Evolutionary conservation across 352 stramenopile species (phyloP).

Genomic region (Globisporangium barbulae): DNA sequence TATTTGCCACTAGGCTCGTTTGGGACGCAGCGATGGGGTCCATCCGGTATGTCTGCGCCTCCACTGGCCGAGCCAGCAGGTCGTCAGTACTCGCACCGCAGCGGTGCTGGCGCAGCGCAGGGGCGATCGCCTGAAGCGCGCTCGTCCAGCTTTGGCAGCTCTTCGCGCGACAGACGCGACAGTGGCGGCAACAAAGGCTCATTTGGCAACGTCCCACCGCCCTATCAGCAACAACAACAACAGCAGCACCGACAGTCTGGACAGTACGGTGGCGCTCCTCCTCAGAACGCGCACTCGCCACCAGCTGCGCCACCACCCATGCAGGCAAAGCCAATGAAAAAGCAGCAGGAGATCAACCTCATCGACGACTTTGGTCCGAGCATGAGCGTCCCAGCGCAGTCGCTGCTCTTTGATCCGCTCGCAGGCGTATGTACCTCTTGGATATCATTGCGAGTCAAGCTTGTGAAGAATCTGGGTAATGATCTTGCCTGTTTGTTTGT

Average conservation of each 20-base stretch:
- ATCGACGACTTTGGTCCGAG: slow-evolving; percentile 68
- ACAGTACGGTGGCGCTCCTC: slow-evolving; percentile 1
- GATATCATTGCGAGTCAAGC: neutral
- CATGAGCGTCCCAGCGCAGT: slow-evolving; percentile 58
- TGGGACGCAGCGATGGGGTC: slow-evolving; percentile 67
- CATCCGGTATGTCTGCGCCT: slow-evolving; percentile 37
- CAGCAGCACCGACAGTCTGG: slow-evolving; percentile 5
- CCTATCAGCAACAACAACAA: slow-evolving; percentile 19
- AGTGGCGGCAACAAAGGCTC: slow-evolving; percentile 25
- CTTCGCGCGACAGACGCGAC: slow-evolving; percentile 6
- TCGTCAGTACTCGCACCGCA: slow-evolving; percentile 5
- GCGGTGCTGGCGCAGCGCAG: slow-evolving; percentile 1
- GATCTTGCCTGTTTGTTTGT: neutral
- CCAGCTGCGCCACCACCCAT: neutral
- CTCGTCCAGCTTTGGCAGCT: slow-evolving; percentile 15
- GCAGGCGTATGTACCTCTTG: slow-evolving; percentile 37
- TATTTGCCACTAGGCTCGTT: slow-evolving; percentile 37
- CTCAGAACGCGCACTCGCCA: neutral
- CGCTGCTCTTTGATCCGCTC: slow-evolving; percentile 74
- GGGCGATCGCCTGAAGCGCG: slow-evolving; percentile 11
- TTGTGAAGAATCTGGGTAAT: neutral
- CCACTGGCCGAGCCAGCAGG: slow-evolving; percentile 20
- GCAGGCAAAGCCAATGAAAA: slow-evolving; percentile 18
- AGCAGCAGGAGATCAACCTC: slow-evolving; percentile 71
- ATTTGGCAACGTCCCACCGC: slow-evolving; percentile 19